Evolutionary conservation across 768 basidiomycete species (phyloP).

Genomic region (Tricholoma sp.): DNA sequence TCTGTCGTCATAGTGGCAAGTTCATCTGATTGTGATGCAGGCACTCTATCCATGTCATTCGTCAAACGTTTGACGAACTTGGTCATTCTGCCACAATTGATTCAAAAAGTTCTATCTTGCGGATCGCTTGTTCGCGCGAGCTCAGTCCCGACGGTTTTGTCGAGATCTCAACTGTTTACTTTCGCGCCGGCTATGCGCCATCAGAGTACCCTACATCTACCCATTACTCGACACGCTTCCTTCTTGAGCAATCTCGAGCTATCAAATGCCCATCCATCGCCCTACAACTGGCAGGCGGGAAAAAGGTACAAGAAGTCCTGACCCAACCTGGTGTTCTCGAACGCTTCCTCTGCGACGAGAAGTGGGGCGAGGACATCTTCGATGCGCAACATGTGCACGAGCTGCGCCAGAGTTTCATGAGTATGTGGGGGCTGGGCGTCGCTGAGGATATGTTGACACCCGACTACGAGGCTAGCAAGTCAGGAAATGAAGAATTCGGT

Average conservation of each 20-base stretch:
- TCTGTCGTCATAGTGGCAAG: not conserved
- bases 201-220: conserved; percentile 63
- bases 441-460: conserved; percentile 29
- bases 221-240: conserved; percentile 69
- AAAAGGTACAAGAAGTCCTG: conserved; percentile 92
- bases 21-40: conserved; percentile 31
- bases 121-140: conserved; percentile 31
- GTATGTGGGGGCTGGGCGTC: conserved; percentile 79
- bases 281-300: conserved; percentile 91
- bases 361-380: conserved; percentile 30
- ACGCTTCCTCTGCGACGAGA: conserved; percentile 51
- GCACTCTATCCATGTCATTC: conserved; percentile 67
- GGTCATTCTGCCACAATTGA: conserved; percentile 51
- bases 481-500: conserved; percentile 33
- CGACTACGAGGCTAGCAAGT: conserved; percentile 20
- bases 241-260: conserved; percentile 75
- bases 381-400: conserved; percentile 38
- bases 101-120: conserved; percentile 37
- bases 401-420: conserved; percentile 78
- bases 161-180: conserved; percentile 88
- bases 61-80: conserved; percentile 74
- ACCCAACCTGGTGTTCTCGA: conserved; percentile 70
- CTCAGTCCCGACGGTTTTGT: conserved; percentile 28
- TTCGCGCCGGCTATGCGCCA: conserved; percentile 85
- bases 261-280: conserved; percentile 92